A percentile compares a stretch with the other conserved stretches of the same genome.
These are phyloP conservation scores for Globisporangium rhizosaccharum DNA, from an alignment of 352 stramenopile genomes.

Conservation along the genomic window DNA sequence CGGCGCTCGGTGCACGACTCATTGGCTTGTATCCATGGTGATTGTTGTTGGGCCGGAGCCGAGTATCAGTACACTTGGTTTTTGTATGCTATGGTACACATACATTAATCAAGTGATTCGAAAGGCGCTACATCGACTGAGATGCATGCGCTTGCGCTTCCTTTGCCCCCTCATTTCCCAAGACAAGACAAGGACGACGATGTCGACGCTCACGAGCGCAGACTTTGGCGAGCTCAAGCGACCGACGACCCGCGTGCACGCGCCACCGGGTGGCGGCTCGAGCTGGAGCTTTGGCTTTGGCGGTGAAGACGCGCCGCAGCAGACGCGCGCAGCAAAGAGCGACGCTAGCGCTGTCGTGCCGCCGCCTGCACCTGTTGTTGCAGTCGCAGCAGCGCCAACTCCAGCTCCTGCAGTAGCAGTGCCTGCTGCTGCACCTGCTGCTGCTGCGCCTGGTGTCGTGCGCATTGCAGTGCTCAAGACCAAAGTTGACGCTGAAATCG, in stretches of 20 bases:
- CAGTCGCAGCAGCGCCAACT: constrained; percentile 22
- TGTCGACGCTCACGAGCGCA: constrained; percentile 82
- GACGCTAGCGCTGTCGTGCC: not conserved
- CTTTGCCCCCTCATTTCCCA: not conserved
- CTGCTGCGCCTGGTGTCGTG: constrained; percentile 12
- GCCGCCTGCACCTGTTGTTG: not conserved
- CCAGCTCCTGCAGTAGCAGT: constrained; percentile 8
- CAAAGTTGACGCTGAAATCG: constrained; percentile 63
- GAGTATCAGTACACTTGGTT: not conserved
- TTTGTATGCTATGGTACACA: not conserved
- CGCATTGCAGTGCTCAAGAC: constrained; percentile 79
- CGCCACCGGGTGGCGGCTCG: constrained; percentile 70
- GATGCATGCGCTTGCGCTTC: too few relatives aligned
- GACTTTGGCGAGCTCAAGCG: constrained; percentile 84
- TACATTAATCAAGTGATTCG: too few relatives aligned
- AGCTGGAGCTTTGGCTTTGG: constrained; percentile 62
- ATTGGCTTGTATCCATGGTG: constrained; percentile 63
- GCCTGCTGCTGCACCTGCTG: constrained; percentile 11
- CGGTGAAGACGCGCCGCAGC: constrained; percentile 22
- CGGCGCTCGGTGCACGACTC: constrained; percentile 48
- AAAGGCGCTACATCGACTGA: too few relatives aligned
- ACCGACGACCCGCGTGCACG: constrained; percentile 76
- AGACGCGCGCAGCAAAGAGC: constrained; percentile 11
- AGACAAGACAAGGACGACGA: constrained; percentile 12
- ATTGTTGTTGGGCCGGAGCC: not conserved